A percentile compares a stretch with the other conserved stretches of the same genome.
phyloP scores from a whole-genome alignment of 352 stramenopile genomes.

The Plasmopara halstedii region DNA sequence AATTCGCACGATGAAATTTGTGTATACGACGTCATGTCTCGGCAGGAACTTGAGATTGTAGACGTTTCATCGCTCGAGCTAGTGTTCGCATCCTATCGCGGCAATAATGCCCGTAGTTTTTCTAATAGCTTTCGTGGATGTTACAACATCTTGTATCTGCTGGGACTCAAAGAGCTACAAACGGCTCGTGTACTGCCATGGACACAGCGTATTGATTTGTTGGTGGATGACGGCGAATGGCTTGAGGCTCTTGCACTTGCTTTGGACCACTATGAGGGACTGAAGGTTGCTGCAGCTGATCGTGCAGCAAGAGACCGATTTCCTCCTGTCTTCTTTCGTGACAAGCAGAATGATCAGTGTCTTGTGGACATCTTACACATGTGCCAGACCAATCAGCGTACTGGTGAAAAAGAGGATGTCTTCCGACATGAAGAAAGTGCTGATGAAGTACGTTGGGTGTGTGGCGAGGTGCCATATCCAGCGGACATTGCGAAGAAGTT shows the following conservation, averaged over 20 bases:
- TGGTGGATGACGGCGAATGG: slow-evolving; percentile 96
- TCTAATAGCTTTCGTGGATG: slow-evolving; percentile 88
- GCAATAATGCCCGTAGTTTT: slow-evolving; percentile 74
- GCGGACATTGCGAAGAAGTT: slow-evolving; percentile 76
- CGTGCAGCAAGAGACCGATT: slow-evolving; percentile 79
- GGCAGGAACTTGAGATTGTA: slow-evolving; percentile 91
- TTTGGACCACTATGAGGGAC: slow-evolving; percentile 92
- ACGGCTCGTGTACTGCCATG: slow-evolving; percentile 88
- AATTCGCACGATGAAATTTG: slow-evolving; percentile 94
- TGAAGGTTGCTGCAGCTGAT: slow-evolving; percentile 75
- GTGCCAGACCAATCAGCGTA: slow-evolving; percentile 85
- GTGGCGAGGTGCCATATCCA: slow-evolving; percentile 71
- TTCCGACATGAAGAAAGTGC: slow-evolving; percentile 79
- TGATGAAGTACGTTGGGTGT: slow-evolving; percentile 79
- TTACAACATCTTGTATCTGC: slow-evolving; percentile 89
- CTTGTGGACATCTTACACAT: slow-evolving; percentile 87
- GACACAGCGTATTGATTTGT: slow-evolving; percentile 88
- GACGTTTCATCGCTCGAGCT: slow-evolving; percentile 91
- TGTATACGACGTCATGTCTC: slow-evolving; percentile 94
- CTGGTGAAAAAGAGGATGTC: slow-evolving; percentile 80
- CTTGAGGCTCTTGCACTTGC: slow-evolving; percentile 94
- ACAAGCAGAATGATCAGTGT: slow-evolving; percentile 85
- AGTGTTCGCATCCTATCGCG: slow-evolving; percentile 89
- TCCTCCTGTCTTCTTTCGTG: slow-evolving; percentile 82
- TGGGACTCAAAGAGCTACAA: slow-evolving; percentile 91